Evolutionary conservation across 2,329 filamentous ascomycete genomes (phyloP).

Genomic region (Tolypocladium ovalisporum): DNA sequence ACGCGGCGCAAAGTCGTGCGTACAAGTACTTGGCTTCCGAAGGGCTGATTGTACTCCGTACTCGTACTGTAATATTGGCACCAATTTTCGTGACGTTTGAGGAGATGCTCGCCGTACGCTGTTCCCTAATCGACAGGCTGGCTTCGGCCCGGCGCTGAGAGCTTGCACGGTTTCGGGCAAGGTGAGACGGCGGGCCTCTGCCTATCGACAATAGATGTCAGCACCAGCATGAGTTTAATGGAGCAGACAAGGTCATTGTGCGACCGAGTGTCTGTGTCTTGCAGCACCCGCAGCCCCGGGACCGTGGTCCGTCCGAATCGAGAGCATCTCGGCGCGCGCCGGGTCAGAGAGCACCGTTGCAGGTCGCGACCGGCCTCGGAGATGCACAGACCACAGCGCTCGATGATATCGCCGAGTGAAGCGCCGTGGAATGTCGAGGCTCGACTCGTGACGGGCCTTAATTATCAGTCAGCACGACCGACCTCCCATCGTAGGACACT

Average conservation of each 20-base stretch:
- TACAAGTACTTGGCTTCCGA: too few relatives aligned
- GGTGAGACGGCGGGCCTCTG: neutral
- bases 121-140: neutral
- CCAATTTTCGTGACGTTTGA: neutral
- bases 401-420: neutral
- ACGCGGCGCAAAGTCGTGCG: neutral
- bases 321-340: neutral
- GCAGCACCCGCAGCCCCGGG: neutral
- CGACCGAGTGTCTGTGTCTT: neutral
- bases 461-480: too few relatives aligned
- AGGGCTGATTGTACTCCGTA: neutral
- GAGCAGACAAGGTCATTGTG: neutral
- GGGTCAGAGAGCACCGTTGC: neutral
- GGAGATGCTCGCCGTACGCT: neutral
- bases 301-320: neutral
- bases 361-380: neutral
- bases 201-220: neutral
- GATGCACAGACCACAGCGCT: neutral
- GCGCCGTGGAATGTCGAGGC: neutral
- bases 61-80: neutral
- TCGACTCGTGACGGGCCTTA: neutral
- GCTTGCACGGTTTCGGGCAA: neutral
- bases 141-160: neutral
- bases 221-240: neutral
- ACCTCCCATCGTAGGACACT: neutral